Conservation (phyloP, 2,329 filamentous ascomycete species). For the Xylariaceae sp. region DNA sequence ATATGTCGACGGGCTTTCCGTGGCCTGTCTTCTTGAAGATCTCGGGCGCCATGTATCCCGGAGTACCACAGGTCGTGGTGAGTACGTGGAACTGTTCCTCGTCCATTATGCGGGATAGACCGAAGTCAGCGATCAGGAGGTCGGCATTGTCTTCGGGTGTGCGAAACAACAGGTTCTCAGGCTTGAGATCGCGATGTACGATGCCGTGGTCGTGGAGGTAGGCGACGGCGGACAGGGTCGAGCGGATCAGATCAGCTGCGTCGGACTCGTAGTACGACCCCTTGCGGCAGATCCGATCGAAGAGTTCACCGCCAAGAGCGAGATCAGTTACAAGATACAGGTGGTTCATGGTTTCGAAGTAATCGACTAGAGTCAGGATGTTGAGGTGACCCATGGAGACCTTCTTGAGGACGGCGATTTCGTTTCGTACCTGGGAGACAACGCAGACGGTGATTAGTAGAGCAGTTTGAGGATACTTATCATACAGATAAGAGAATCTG, state of each 20-base stretch:
- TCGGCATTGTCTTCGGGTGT: conserved; percentile 98
- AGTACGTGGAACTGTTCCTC: conserved; percentile 97
- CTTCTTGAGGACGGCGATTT: conserved; percentile 93
- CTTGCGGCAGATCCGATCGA: conserved; percentile 97
- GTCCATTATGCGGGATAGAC: conserved; percentile 94
- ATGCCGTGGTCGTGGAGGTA: conserved; percentile 99
- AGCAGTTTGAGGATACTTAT: neutral
- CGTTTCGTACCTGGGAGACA: conserved; percentile 74
- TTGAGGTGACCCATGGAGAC: conserved; percentile 99
- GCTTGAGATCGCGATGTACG: conserved; percentile 95
- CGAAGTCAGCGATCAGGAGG: conserved; percentile 94
- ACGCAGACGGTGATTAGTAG: conserved; percentile 3
- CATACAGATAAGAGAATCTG: neutral
- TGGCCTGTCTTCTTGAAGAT: conserved; percentile 99
- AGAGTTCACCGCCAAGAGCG: conserved; percentile 90
- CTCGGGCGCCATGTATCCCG: conserved; percentile 98
- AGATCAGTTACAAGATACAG: conserved; percentile 97
- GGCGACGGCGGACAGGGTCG: conserved; percentile 92
- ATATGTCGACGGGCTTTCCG: conserved; percentile 95
- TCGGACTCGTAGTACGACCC: conserved; percentile 98
- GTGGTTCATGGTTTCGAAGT: conserved; percentile 99
- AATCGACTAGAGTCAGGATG: conserved; percentile 94
- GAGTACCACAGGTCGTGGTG: conserved; percentile 95
- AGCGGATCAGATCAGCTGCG: conserved; percentile 88
- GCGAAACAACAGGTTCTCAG: conserved; percentile 92